A percentile compares a stretch with the other conserved stretches of the same genome.
Evolutionary conservation across 176 grass and related monocot genomes (phyloP).

Genomic region (Ananas comosus): DNA sequence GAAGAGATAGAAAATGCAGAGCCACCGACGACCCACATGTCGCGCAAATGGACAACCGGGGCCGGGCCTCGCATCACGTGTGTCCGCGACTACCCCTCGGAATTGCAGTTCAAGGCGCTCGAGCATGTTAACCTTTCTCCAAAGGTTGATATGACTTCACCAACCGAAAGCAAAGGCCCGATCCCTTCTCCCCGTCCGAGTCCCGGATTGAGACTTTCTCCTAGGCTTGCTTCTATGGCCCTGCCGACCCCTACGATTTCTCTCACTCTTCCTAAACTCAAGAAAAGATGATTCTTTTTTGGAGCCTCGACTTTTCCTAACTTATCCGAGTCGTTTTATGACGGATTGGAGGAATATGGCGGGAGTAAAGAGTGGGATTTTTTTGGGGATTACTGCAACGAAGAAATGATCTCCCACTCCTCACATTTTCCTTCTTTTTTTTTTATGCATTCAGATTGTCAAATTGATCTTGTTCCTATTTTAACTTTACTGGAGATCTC

Average conservation of each 20-base stretch:
- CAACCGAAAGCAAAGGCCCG: conserved; percentile 47
- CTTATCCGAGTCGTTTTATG: too few species aligned
- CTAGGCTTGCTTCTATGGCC: conserved; percentile 47
- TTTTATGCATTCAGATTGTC: too few species aligned
- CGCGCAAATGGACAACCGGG: conserved; percentile 65
- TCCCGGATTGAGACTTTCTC: conserved; percentile 58
- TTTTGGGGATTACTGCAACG: too few species aligned
- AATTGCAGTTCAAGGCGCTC: conserved; percentile 74
- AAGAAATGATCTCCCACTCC: too few species aligned
- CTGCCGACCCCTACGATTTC: conserved; percentile 39
- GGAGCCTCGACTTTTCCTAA: not conserved
- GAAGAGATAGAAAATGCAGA: conserved; percentile 1
- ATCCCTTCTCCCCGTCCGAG: conserved; percentile 83
- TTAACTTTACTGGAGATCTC: too few species aligned
- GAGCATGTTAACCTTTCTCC: conserved; percentile 98
- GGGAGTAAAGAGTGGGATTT: too few species aligned
- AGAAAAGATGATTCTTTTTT: conserved; percentile 37
- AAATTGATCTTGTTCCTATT: too few species aligned
- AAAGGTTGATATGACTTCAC: conserved; percentile 21
- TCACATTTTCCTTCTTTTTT: too few species aligned
- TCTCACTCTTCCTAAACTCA: conserved; percentile 49
- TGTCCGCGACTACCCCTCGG: conserved; percentile 81
- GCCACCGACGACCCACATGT: conserved; percentile 17
- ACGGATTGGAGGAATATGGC: too few species aligned
- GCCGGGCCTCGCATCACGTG: conserved; percentile 69